These are phyloP conservation scores for Pluteus cervinus DNA, from an alignment of 768 basidiomycete species.

Conservation along the genomic window DNA sequence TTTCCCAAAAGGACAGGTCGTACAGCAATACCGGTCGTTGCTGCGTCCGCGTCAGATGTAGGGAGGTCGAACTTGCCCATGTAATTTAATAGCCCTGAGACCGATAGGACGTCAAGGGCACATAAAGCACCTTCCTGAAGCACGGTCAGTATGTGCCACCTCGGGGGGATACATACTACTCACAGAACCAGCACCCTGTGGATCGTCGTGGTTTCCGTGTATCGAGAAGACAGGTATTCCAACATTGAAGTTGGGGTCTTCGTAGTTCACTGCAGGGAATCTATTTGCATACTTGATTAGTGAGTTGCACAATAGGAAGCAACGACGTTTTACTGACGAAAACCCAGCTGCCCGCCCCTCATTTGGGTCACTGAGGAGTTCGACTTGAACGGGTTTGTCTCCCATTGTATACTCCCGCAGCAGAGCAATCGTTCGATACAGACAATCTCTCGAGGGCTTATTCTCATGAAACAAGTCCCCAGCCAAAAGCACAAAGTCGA, in stretches of 20 bases:
- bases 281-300: slow-evolving; percentile 30
- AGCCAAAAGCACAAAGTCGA: slow-evolving; percentile 91
- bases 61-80: slow-evolving; percentile 96
- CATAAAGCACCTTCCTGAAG: slow-evolving; percentile 91
- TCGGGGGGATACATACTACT: slow-evolving; percentile 18
- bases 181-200: slow-evolving; percentile 91
- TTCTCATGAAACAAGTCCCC: slow-evolving; percentile 99
- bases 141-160: background rate
- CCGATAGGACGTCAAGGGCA: slow-evolving; percentile 91
- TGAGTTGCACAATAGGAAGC: background rate
- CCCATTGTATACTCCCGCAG: slow-evolving; percentile 88
- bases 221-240: slow-evolving; percentile 98
- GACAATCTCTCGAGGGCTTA: slow-evolving; percentile 82
- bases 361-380: slow-evolving; percentile 87
- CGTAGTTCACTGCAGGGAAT: slow-evolving; percentile 95
- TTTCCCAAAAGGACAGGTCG: slow-evolving; percentile 88
- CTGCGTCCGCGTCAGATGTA: slow-evolving; percentile 58
- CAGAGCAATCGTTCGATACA: slow-evolving; percentile 86
- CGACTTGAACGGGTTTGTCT: slow-evolving; percentile 83
- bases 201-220: slow-evolving; percentile 99
- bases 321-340: slow-evolving; percentile 46
- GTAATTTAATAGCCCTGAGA: slow-evolving; percentile 91
- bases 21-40: slow-evolving; percentile 74
- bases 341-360: slow-evolving; percentile 85
- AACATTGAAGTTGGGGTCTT: slow-evolving; percentile 93